phyloP scores from a whole-genome alignment of 176 grass and related monocot species.

The Luzula sylvatica region DNA sequence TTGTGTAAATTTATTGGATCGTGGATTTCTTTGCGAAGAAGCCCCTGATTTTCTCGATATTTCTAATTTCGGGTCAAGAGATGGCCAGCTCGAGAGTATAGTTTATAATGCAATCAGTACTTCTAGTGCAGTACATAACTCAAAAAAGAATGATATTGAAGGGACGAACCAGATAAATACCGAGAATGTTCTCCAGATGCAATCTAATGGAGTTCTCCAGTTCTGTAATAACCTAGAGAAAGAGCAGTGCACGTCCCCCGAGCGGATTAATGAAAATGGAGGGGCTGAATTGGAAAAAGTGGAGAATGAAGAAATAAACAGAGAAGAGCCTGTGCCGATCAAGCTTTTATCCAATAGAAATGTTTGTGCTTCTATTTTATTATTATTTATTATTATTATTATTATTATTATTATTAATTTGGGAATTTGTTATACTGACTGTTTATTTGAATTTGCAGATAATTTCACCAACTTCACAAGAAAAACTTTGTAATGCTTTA shows the following conservation, averaged over 20 bases:
- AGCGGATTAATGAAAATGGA: conserved; percentile 2
- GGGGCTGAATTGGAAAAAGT: conserved; percentile 7
- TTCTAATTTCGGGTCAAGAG: conserved; percentile 13
- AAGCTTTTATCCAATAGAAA: conserved; percentile 38
- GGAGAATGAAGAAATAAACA: background rate
- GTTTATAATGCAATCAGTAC: conserved; percentile 12
- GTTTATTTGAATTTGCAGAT: conserved; percentile 25
- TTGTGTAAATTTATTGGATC: conserved; percentile 1
- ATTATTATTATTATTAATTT: background rate
- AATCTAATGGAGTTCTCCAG: conserved; percentile 1
- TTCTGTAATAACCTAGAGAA: conserved; percentile 2
- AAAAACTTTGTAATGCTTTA: conserved; percentile 32
- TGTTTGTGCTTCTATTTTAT: conserved; percentile 11
- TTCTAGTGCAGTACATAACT: conserved; percentile 4
- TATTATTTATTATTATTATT: conserved; percentile 6
- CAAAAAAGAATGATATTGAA: no score
- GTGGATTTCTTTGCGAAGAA: conserved; percentile 25
- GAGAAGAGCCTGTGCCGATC: conserved; percentile 13
- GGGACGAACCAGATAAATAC: background rate
- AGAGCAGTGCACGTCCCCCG: background rate
- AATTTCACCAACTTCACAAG: conserved; percentile 46
- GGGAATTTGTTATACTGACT: background rate
- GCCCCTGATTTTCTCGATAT: conserved; percentile 24
- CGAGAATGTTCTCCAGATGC: background rate
- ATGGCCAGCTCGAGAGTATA: conserved; percentile 19